Evolutionary conservation across 768 basidiomycete genomes (phyloP).

Genomic region (Erythrobasidium yunnanense): DNA sequence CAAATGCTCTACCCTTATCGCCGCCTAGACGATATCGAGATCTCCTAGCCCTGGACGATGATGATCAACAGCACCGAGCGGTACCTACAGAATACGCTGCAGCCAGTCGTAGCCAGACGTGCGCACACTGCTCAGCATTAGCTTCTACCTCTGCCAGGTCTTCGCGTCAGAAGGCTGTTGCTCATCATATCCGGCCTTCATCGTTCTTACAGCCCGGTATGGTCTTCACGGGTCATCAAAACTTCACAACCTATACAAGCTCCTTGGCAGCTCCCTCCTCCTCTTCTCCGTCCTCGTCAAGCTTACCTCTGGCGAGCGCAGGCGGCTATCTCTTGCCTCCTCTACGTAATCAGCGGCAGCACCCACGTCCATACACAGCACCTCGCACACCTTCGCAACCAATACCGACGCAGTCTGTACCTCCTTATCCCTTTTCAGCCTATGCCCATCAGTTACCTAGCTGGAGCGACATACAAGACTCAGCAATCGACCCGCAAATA

Average conservation of each 20-base stretch:
- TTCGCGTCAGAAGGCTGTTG: too few species aligned
- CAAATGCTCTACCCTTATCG: slow-evolving; percentile 17
- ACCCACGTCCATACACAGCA: neutral
- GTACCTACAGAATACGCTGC: too few species aligned
- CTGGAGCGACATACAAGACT: slow-evolving; percentile 9
- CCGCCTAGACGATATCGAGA: neutral
- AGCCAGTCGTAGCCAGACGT: too few species aligned
- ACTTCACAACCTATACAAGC: slow-evolving; percentile 14
- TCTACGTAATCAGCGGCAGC: neutral
- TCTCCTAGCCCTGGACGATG: neutral
- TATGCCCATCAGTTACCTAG: neutral
- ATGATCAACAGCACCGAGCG: too few species aligned
- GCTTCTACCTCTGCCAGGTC: neutral
- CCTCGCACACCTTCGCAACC: neutral
- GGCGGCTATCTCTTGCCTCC: too few species aligned
- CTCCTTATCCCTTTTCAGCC: neutral
- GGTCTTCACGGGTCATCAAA: slow-evolving; percentile 29
- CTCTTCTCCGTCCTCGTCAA: neutral
- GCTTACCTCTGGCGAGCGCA: too few species aligned
- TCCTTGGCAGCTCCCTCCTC: neutral
- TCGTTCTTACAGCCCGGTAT: slow-evolving; percentile 26
- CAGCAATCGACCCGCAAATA: slow-evolving; percentile 13
- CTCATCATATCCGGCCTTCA: slow-evolving; percentile 12
- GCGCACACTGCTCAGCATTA: neutral
- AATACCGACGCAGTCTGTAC: neutral